phyloP scores from a whole-genome alignment of 2,329 filamentous ascomycete species.

The Claviceps spartinae region DNA sequence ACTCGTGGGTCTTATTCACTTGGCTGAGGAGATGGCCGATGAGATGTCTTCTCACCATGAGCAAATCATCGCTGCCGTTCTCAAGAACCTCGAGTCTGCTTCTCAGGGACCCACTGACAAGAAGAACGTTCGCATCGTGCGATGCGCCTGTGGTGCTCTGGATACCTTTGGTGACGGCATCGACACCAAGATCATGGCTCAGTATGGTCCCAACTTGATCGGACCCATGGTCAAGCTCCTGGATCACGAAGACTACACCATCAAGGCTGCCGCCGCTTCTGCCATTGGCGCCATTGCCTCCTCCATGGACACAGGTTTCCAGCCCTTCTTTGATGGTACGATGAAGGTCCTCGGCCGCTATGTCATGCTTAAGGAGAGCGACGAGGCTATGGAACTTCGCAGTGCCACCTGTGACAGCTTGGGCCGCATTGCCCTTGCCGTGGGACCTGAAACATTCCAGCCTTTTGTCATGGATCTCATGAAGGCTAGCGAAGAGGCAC shows the following conservation, averaged over 20 bases:
- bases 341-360: constrained; percentile 83
- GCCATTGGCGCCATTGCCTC: constrained; percentile 84
- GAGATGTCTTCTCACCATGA: constrained; percentile 79
- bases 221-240: constrained; percentile 75
- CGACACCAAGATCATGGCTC: constrained; percentile 58
- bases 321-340: constrained; percentile 81
- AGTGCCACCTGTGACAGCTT: constrained; percentile 85
- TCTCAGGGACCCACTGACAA: constrained; percentile 55
- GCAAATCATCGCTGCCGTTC: constrained; percentile 66
- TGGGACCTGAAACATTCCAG: constrained; percentile 76
- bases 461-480: constrained; percentile 84
- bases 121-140: constrained; percentile 73
- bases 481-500: constrained; percentile 80
- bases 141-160: constrained; percentile 77
- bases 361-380: constrained; percentile 72
- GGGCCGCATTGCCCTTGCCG: constrained; percentile 81
- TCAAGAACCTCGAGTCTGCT: constrained; percentile 80
- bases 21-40: constrained; percentile 87
- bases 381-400: constrained; percentile 80
- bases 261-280: constrained; percentile 79
- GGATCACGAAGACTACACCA: constrained; percentile 69
- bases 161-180: constrained; percentile 88
- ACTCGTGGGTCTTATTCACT: constrained; percentile 72
- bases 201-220: constrained; percentile 72
- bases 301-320: constrained; percentile 68